Conservation (phyloP, 2,329 filamentous ascomycete species). For the Pseudodiploospora longispora region DNA sequence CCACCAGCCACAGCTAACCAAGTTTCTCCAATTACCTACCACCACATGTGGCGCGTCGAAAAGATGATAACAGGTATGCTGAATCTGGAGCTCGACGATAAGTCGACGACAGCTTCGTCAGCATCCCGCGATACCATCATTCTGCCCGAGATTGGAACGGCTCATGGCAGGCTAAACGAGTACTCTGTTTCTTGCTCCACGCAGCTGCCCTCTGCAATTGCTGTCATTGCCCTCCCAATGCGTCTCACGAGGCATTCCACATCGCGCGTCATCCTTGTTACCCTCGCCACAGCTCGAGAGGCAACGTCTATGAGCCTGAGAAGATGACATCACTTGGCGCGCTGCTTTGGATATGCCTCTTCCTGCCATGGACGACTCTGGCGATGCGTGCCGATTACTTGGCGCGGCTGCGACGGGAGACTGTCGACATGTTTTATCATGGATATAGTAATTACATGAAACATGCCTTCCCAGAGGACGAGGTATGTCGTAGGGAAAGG, state of each 20-base stretch:
- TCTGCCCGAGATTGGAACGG: neutral
- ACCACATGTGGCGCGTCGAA: conserved; percentile 5
- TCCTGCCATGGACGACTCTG: conserved; percentile 33
- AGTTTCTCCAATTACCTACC: neutral
- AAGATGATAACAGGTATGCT: conserved; percentile 7
- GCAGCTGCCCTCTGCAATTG: conserved; percentile 2
- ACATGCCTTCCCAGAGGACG: conserved; percentile 92
- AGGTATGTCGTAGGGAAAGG: conserved; percentile 36
- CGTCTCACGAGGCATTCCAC: conserved; percentile 15
- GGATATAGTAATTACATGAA: conserved; percentile 93
- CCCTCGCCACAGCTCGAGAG: conserved; percentile 4
- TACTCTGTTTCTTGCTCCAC: neutral
- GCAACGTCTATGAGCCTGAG: conserved; percentile 13
- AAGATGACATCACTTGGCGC: conserved; percentile 21
- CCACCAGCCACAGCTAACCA: conserved; percentile 1
- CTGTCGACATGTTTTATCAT: conserved; percentile 86
- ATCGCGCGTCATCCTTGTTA: conserved; percentile 12
- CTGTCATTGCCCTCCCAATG: conserved; percentile 13
- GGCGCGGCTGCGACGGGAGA: conserved; percentile 48
- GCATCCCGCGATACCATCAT: conserved; percentile 1
- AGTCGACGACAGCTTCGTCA: conserved; percentile 1
- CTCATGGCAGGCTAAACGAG: neutral
- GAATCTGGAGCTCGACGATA: conserved; percentile 1
- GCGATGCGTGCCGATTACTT: conserved; percentile 51
- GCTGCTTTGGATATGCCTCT: conserved; percentile 17